Conservation (phyloP, 257 asterid genomes). For the Plectranthus barbatus region DNA sequence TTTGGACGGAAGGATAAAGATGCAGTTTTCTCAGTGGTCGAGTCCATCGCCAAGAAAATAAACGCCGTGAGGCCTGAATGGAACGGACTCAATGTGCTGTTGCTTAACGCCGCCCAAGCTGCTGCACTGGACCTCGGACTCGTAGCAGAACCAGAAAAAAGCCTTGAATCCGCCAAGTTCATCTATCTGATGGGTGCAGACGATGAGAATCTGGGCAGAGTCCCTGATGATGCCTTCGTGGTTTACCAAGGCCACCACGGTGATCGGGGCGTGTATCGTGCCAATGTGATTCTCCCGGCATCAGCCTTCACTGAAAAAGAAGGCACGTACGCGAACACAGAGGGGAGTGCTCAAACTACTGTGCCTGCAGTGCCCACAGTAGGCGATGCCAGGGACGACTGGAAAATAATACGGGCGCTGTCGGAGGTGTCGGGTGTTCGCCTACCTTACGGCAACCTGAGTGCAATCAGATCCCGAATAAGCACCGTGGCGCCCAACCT, state of each 20-base stretch:
- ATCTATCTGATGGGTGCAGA: slow-evolving; percentile 95
- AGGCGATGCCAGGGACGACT: slow-evolving; percentile 93
- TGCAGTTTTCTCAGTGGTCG: slow-evolving; percentile 62
- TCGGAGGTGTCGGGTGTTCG: slow-evolving; percentile 69
- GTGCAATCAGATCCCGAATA: slow-evolving; percentile 60
- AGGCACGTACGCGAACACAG: slow-evolving; percentile 87
- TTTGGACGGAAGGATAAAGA: slow-evolving; percentile 75
- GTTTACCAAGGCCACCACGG: slow-evolving; percentile 99
- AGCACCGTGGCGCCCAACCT: slow-evolving; percentile 85
- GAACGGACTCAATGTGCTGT: slow-evolving; percentile 77
- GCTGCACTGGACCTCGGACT: slow-evolving; percentile 98
- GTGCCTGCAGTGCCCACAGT: slow-evolving; percentile 96
- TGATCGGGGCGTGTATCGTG: slow-evolving; percentile 81
- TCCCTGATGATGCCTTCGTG: slow-evolving; percentile 81
- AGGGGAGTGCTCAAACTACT: slow-evolving; percentile 82
- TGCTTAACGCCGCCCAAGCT: slow-evolving; percentile 92
- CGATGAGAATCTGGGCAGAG: slow-evolving; percentile 65
- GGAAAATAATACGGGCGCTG: slow-evolving; percentile 84
- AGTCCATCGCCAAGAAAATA: slow-evolving; percentile 52
- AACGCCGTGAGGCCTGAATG: slow-evolving; percentile 81
- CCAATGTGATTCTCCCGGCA: slow-evolving; percentile 81
- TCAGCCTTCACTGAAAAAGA: slow-evolving; percentile 93
- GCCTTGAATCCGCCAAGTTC: slow-evolving; percentile 74
- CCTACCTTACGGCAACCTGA: slow-evolving; percentile 56
- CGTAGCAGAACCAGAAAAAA: slow-evolving; percentile 63